Evolutionary conservation across 345 rosid species (phyloP).

Genomic region (Erucastrum elatum): DNA sequence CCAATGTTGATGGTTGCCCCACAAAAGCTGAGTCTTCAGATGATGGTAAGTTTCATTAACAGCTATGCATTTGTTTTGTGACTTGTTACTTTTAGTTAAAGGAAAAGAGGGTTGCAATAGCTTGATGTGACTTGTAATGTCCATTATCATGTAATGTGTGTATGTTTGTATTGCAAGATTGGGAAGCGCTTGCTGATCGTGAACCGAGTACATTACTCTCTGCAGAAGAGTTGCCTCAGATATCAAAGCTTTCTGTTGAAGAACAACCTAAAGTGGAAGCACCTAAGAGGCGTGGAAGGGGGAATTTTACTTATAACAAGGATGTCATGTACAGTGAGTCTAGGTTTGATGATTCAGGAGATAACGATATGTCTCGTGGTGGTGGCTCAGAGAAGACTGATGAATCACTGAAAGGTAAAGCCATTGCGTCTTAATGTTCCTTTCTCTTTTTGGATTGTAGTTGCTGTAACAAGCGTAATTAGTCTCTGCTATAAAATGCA

Average conservation of each 20-base stretch:
- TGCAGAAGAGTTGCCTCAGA: slow-evolving; percentile 53
- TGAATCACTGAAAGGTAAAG: slow-evolving; percentile 36
- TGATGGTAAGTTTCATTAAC: slow-evolving; percentile 52
- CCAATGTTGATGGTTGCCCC: slow-evolving; percentile 41
- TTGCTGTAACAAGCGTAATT: too few species aligned
- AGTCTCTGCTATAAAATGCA: slow-evolving; percentile 32
- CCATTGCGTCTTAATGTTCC: background rate
- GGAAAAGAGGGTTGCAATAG: background rate
- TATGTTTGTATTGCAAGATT: slow-evolving; percentile 39
- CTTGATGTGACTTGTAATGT: too few species aligned
- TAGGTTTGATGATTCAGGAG: slow-evolving; percentile 45
- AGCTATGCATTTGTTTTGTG: background rate
- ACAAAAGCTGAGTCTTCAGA: slow-evolving; percentile 50
- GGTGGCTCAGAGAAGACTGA: slow-evolving; percentile 43
- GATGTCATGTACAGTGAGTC: slow-evolving; percentile 61
- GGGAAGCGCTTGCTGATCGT: slow-evolving; percentile 87
- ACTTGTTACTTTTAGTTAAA: background rate
- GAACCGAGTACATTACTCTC: slow-evolving; percentile 59
- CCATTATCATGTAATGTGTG: background rate
- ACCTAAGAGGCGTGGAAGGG: slow-evolving; percentile 89
- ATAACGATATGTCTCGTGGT: slow-evolving; percentile 36
- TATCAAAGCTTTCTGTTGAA: slow-evolving; percentile 60
- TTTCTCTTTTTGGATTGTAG: too few species aligned
- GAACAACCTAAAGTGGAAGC: slow-evolving; percentile 52
- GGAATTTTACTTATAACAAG: slow-evolving; percentile 69